phyloP scores from a whole-genome alignment of 1,284 basidiomycete genomes.

The Volvariella surrecta region DNA sequence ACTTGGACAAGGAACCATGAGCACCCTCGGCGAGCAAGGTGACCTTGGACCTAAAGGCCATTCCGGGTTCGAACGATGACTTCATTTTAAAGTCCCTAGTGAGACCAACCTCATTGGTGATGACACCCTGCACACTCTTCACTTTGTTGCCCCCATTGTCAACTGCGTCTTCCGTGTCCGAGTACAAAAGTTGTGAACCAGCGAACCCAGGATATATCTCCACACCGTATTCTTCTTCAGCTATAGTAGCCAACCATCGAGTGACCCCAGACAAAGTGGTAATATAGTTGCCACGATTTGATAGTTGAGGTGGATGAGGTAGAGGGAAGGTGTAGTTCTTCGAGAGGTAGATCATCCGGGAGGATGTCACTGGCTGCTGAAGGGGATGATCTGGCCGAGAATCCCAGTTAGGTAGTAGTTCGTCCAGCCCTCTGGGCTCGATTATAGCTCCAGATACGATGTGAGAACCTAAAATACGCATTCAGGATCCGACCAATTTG shows the following conservation, averaged over 20 bases:
- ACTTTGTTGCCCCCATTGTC: constrained; percentile 33
- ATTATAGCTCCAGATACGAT: constrained; percentile 95
- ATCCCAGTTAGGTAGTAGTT: constrained; percentile 87
- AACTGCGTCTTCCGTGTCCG: constrained; percentile 10
- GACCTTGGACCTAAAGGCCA: constrained; percentile 93
- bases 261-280: constrained; percentile 86
- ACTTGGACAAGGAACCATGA: constrained; percentile 87
- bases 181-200: constrained; percentile 65
- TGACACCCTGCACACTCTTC: constrained; percentile 70
- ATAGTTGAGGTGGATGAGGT: constrained; percentile 97
- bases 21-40: constrained; percentile 96
- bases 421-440: constrained; percentile 87
- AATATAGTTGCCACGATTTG: constrained; percentile 88
- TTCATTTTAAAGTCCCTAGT: constrained; percentile 77
- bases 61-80: constrained; percentile 90
- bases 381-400: constrained; percentile 51
- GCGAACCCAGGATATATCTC: constrained; percentile 98
- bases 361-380: constrained; percentile 73
- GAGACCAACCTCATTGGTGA: constrained; percentile 94
- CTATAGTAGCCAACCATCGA: constrained; percentile 85
- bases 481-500: background rate
- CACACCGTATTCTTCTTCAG: constrained; percentile 82
- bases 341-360: constrained; percentile 87
- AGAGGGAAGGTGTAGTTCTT: constrained; percentile 68
- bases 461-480: constrained; percentile 65